Evolutionary conservation across 441 rosid species (phyloP).

Genomic region (Populus tomentosa): DNA sequence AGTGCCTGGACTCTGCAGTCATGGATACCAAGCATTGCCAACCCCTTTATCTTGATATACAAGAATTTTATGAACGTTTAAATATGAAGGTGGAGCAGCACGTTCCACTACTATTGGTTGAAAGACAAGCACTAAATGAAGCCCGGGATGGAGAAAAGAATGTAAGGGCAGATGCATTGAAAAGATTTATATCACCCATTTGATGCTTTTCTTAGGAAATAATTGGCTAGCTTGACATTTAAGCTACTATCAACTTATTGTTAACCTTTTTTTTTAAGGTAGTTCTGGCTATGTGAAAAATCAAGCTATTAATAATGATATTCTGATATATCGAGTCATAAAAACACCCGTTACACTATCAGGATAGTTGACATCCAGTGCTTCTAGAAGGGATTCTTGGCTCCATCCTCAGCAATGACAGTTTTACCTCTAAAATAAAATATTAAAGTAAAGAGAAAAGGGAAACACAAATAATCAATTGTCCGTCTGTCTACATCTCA

Average conservation of each 20-base stretch:
- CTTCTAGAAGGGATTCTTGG: neutral
- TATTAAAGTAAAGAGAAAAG: neutral
- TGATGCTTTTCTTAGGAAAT: neutral
- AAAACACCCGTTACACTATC: neutral
- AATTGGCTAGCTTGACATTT: neutral
- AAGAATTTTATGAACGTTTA: conserved; percentile 76
- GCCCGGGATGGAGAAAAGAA: conserved; percentile 93
- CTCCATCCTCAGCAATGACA: neutral
- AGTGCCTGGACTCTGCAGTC: conserved; percentile 90
- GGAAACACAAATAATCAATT: neutral
- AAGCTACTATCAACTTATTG: neutral
- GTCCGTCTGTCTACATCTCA: neutral
- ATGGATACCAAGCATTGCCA: conserved; percentile 88
- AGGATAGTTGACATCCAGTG: neutral
- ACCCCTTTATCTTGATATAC: conserved; percentile 81
- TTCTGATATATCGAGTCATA: neutral
- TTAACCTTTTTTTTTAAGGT: neutral
- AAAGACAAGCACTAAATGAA: conserved; percentile 89
- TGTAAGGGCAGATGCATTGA: conserved; percentile 39
- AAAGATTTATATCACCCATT: neutral
- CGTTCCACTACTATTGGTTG: conserved; percentile 84
- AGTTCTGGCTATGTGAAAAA: neutral
- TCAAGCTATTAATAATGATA: neutral
- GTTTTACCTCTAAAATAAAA: neutral
- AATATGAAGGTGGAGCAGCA: conserved; percentile 87